Evolutionary conservation across 768 basidiomycete genomes (phyloP).

Genomic region (Suillus clintonianus): DNA sequence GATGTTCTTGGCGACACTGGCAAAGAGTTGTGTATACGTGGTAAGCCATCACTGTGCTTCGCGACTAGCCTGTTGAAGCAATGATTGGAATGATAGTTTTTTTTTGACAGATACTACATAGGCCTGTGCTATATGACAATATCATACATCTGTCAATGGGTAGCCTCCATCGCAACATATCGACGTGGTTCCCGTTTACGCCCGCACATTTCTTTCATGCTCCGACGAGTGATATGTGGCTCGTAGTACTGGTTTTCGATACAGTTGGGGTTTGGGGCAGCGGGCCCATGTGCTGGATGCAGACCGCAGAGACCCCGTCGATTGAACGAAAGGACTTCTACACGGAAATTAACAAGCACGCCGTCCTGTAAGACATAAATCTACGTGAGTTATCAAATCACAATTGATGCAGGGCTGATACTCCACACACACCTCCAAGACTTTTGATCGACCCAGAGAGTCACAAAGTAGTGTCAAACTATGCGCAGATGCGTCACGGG

Average conservation of each 20-base stretch:
- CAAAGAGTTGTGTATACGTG: not conserved
- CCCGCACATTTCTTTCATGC: not conserved
- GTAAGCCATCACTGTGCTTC: not conserved
- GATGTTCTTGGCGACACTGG: not conserved
- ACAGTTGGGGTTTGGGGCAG: not conserved
- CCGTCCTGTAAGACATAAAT: not conserved
- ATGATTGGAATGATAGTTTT: not conserved
- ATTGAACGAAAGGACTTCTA: not conserved
- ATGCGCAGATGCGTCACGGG: not conserved
- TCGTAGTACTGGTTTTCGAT: not conserved
- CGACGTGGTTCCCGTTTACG: not conserved
- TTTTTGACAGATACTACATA: not conserved
- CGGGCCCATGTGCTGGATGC: not conserved
- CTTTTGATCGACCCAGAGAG: too few species aligned
- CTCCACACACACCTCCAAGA: not conserved
- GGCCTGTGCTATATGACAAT: not conserved
- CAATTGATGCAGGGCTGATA: not conserved
- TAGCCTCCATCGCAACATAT: not conserved
- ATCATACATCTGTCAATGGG: not conserved
- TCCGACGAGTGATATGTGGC: not conserved
- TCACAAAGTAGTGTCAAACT: not conserved
- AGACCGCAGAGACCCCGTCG: not conserved
- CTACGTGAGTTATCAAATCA: not conserved
- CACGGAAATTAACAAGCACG: not conserved
- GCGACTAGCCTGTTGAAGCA: not conserved